phyloP scores from a whole-genome alignment of 2,329 filamentous ascomycete genomes.

The Bipolaris sorokiniana region DNA sequence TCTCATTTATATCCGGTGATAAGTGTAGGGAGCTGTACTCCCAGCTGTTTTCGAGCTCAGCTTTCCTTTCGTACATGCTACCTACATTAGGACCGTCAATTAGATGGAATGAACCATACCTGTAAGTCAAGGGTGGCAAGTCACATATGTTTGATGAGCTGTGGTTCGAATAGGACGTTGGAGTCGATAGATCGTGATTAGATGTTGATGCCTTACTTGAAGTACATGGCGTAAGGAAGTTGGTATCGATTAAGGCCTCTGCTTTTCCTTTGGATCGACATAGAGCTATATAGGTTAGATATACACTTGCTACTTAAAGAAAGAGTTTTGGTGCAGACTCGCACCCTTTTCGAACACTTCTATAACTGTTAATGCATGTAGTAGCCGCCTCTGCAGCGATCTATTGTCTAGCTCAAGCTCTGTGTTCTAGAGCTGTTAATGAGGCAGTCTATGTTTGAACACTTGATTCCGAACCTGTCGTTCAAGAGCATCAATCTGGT shows the following conservation, averaged over 20 bases:
- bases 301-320: conserved; percentile 5
- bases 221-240: not conserved
- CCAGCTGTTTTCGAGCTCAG: conserved; percentile 6
- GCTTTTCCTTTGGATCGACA: conserved; percentile 1
- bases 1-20: conserved; percentile 11
- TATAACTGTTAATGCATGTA: conserved; percentile 10
- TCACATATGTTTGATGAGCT: not conserved
- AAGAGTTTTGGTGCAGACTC: conserved; percentile 4
- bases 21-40: conserved; percentile 14
- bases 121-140: not conserved
- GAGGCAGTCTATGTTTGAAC: conserved; percentile 5
- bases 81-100: not conserved
- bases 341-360: conserved; percentile 13
- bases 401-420: conserved; percentile 7
- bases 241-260: not conserved
- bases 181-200: conserved; percentile 3
- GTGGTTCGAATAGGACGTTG: not conserved
- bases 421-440: conserved; percentile 13
- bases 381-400: conserved; percentile 8
- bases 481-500: conserved; percentile 13
- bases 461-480: conserved; percentile 9
- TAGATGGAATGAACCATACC: not conserved
- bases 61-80: not conserved
- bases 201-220: conserved; percentile 1
- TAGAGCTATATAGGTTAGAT: conserved; percentile 12